A percentile compares a stretch with the other conserved stretches of the same genome.
These are phyloP conservation scores for Jasminum sambac DNA, from an alignment of 257 asterid species.

Conservation along the genomic window DNA sequence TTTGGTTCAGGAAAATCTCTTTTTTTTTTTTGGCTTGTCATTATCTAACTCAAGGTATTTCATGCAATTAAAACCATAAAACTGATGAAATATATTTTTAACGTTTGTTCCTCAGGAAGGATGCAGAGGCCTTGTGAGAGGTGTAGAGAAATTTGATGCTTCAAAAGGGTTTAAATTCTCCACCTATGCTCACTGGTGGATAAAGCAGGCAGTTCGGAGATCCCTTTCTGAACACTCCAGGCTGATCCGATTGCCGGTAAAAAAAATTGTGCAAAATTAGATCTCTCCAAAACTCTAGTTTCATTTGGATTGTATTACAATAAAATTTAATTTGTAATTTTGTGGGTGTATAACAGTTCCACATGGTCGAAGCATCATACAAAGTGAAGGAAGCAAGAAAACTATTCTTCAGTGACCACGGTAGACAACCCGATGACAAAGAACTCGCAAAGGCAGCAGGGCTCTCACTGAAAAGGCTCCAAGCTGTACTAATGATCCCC, in stretches of 20 bases:
- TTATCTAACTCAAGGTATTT: constrained; percentile 10
- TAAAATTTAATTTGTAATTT: constrained; percentile 3
- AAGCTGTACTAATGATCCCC: constrained; percentile 76
- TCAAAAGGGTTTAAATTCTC: constrained; percentile 90
- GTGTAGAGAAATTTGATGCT: constrained; percentile 89
- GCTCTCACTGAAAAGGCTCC: constrained; percentile 80
- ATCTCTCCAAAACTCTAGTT: neutral
- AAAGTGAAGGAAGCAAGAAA: constrained; percentile 94
- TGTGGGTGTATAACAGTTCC: constrained; percentile 51
- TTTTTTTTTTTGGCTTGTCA: constrained; percentile 7
- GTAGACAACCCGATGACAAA: constrained; percentile 64
- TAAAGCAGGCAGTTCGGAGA: constrained; percentile 74
- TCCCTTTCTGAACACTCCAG: constrained; percentile 73
- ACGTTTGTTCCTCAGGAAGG: constrained; percentile 69
- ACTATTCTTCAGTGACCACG: constrained; percentile 63
- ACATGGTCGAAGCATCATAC: constrained; percentile 89
- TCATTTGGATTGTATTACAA: neutral
- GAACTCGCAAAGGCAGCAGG: constrained; percentile 90
- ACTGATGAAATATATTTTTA: constrained; percentile 19
- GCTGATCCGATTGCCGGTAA: constrained; percentile 66
- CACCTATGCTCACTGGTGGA: constrained; percentile 99
- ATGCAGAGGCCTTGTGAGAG: constrained; percentile 87
- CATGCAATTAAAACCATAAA: constrained; percentile 16
- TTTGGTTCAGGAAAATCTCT: constrained; percentile 85
- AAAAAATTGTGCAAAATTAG: constrained; percentile 27